Evolutionary conservation across 257 asterid genomes (phyloP), one percentile per base, ranked within the genome.

Genomic region (Gentiana dahurica): DNA sequence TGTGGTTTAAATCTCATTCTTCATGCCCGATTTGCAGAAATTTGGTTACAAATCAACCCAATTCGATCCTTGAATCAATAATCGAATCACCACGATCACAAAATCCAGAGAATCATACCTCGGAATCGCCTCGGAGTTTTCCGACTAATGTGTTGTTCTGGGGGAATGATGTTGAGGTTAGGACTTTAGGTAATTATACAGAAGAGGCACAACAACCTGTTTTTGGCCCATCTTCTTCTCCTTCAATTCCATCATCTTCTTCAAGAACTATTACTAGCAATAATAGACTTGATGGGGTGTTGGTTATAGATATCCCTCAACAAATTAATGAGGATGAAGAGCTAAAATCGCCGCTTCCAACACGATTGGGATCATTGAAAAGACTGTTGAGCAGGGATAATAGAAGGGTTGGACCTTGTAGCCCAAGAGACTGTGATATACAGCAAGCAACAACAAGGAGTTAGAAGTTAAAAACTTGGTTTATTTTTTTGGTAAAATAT

Each of bases 1-100:
- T 87, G 96, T 90, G 98, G 98, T 86, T 90, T 57, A 82, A 77
- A 2, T 82, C 94, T n/a, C 95, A 90, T 75, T 77, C 89, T 48
- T 87, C 98, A 36, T 90, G 96, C 54, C 98, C 98, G 51, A 64
- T 90, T 2, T 90, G 98, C 24, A 59, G 98, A 53, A 81, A 79
- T 55, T 77, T 89, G 0, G 79, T 87, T 34, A 36, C 67, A 46
- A 43, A n/a, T 6, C 87, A 70, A 36, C 24, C 0, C 24, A 24
- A 24, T 24, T 52, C 79, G 3, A 32, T 70, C 2, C 5, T 52
- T 24, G 24, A 24, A 24, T 24, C 24, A 24, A 24, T 24, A 24
- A 24, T 24, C 24, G 24, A 24, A 24, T 24, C 24, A 24, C 24
- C 24, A 24, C 24, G 24, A 24, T 24, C 24, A 24, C 24, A 24